Conservation (phyloP, 148 eudicot genomes). For the Silene latifolia region DNA sequence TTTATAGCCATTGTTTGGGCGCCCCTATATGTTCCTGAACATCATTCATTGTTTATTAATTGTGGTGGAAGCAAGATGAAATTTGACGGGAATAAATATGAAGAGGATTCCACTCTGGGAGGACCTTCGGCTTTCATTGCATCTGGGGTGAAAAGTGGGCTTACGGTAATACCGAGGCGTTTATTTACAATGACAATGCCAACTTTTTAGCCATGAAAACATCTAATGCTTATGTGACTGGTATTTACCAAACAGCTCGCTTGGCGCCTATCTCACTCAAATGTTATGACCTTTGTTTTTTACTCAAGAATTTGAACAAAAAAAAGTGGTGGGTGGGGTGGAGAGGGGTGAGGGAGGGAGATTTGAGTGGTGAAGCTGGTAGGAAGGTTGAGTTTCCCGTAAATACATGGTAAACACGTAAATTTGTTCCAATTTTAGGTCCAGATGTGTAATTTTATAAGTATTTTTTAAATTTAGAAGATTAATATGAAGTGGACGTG, state of each 20-base stretch:
- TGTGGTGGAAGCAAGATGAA: conserved; percentile 55
- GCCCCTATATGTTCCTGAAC: conserved; percentile 27
- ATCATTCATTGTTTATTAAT: conserved; percentile 57
- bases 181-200: conserved; percentile 29
- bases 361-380: no score
- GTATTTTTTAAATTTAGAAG: no score
- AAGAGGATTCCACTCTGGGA: conserved; percentile 32
- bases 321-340: no score
- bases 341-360: no score
- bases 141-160: conserved; percentile 52
- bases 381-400: no score
- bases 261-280: conserved; percentile 61
- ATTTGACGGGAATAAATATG: conserved; percentile 43
- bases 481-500: conserved; percentile 38
- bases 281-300: conserved; percentile 65
- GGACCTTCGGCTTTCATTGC: conserved; percentile 51
- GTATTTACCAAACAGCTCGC: conserved; percentile 59
- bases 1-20: not conserved
- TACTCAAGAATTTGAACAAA: not conserved
- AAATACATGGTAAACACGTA: no score
- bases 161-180: conserved; percentile 62
- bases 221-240: conserved; percentile 29
- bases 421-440: no score
- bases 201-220: conserved; percentile 30
- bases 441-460: no score